These are phyloP conservation scores for Dothideomycetidae sp. DNA, from an alignment of 2,329 filamentous ascomycete species.

Conservation along the genomic window DNA sequence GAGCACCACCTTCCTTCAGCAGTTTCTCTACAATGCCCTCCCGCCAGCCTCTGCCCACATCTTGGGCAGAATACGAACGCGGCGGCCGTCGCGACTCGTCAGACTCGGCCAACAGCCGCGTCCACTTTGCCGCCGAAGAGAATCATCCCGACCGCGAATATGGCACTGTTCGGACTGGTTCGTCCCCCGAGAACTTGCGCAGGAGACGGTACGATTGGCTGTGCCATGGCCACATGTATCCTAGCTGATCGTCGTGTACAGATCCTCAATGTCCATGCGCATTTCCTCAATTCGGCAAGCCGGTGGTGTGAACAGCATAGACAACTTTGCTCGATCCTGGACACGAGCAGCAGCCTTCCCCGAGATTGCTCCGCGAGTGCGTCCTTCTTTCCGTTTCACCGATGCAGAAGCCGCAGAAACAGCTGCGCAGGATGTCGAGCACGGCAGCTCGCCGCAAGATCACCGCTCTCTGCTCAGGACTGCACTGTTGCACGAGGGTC, in stretches of 20 bases:
- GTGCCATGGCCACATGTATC: slow-evolving; percentile 4
- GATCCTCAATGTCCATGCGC: slow-evolving; percentile 37
- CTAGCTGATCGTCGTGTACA: slow-evolving; percentile 12
- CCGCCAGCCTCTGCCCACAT: slow-evolving; percentile 25
- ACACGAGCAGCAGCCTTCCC: slow-evolving; percentile 78
- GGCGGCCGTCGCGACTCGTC: slow-evolving; percentile 28
- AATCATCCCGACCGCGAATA: slow-evolving; percentile 14
- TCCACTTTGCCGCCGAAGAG: slow-evolving; percentile 19
- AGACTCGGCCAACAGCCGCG: slow-evolving; percentile 21
- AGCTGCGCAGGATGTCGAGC: slow-evolving; percentile 36
- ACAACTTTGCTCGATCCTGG: slow-evolving; percentile 87
- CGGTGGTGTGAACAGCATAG: slow-evolving; percentile 84
- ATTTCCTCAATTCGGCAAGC: slow-evolving; percentile 47
- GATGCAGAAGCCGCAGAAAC: slow-evolving; percentile 21
- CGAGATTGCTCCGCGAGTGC: slow-evolving; percentile 63
- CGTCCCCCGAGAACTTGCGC: slow-evolving; percentile 16
- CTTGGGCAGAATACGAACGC: slow-evolving; percentile 32
- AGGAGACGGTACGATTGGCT: slow-evolving; percentile 18
- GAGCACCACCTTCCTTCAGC: slow-evolving; percentile 12
- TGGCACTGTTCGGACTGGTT: slow-evolving; percentile 9
- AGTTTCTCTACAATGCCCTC: slow-evolving; percentile 17
- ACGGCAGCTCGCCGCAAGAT: slow-evolving; percentile 24
- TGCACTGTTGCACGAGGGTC: slow-evolving; percentile 25
- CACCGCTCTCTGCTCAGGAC: slow-evolving; percentile 30
- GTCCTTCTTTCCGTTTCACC: slow-evolving; percentile 52